phyloP scores from a whole-genome alignment of 1,284 basidiomycete species.

The Fomitiporia mediterranea region DNA sequence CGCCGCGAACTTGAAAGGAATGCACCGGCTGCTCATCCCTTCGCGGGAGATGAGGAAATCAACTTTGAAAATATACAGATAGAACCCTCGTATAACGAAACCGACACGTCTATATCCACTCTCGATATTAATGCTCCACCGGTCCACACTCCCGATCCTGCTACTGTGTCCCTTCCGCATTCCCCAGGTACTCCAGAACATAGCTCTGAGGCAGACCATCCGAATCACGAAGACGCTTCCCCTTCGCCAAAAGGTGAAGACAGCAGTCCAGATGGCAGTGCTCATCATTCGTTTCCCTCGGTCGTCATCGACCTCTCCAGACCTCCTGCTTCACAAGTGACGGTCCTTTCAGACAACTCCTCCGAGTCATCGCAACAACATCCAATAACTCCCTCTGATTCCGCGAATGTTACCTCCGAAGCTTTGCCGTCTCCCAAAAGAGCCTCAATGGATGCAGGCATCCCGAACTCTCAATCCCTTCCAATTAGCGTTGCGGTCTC shows the following conservation, averaged over 20 bases:
- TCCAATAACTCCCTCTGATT: conserved; percentile 22
- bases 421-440: conserved; percentile 23
- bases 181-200: conserved; percentile 21
- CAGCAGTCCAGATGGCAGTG: conserved; percentile 18
- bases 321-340: conserved; percentile 27
- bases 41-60: conserved; percentile 29
- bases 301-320: conserved; percentile 45
- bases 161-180: conserved; percentile 25
- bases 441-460: neutral
- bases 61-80: conserved; percentile 22
- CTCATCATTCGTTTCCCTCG: conserved; percentile 34
- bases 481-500: conserved; percentile 25
- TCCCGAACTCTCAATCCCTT: conserved; percentile 22
- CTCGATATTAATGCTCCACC: conserved; percentile 38
- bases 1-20: conserved; percentile 55
- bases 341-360: conserved; percentile 20
- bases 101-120: conserved; percentile 54
- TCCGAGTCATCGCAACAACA: conserved; percentile 16
- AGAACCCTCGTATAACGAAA: conserved; percentile 28
- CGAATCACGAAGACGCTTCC: neutral
- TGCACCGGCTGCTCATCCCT: conserved; percentile 22
- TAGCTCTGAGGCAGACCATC: neutral
- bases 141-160: conserved; percentile 10
- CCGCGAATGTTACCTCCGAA: conserved; percentile 24
- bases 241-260: conserved; percentile 8